Percentiles rank a stretch among this genome's conserved stretches.
phyloP scores from a whole-genome alignment of 768 basidiomycete species.

The Multifurca ochricompacta region DNA sequence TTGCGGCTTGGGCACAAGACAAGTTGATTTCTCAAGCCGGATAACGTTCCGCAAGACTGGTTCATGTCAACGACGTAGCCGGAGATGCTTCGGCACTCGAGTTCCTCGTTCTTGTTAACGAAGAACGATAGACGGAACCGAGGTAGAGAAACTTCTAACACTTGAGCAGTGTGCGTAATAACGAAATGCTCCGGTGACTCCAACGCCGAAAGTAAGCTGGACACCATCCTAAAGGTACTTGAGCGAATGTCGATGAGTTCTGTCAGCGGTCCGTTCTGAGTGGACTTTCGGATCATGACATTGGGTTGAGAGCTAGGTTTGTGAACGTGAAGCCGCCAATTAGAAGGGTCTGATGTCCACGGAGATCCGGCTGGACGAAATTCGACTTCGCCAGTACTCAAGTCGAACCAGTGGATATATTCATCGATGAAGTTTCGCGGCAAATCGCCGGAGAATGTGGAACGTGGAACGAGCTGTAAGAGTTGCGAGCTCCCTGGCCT shows the following conservation, averaged over 20 bases:
- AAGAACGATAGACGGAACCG: conserved; percentile 37
- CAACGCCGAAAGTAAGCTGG: background rate
- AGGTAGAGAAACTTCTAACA: conserved; percentile 25
- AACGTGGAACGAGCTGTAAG: conserved; percentile 29
- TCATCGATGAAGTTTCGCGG: conserved; percentile 28
- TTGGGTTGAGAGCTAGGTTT: too few species aligned
- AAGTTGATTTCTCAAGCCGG: conserved; percentile 34
- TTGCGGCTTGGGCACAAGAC: background rate
- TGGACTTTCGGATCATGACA: background rate
- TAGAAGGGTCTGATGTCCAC: conserved; percentile 26
- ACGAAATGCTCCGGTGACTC: background rate
- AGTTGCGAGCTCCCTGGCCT: background rate
- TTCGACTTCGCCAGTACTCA: conserved; percentile 23
- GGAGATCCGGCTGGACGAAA: conserved; percentile 30
- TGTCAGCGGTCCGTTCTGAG: background rate
- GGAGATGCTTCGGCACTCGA: conserved; percentile 35
- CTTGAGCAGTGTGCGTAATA: background rate
- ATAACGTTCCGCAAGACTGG: conserved; percentile 38
- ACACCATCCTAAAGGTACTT: background rate
- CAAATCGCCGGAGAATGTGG: conserved; percentile 26
- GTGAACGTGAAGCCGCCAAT: conserved; percentile 24
- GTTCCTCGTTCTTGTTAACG: conserved; percentile 24
- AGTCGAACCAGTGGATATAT: conserved; percentile 30
- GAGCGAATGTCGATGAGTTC: background rate
- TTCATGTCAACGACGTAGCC: conserved; percentile 34